Conservation (phyloP, 75 land plant genomes). For the Pseudotsuga menziesii region DNA sequence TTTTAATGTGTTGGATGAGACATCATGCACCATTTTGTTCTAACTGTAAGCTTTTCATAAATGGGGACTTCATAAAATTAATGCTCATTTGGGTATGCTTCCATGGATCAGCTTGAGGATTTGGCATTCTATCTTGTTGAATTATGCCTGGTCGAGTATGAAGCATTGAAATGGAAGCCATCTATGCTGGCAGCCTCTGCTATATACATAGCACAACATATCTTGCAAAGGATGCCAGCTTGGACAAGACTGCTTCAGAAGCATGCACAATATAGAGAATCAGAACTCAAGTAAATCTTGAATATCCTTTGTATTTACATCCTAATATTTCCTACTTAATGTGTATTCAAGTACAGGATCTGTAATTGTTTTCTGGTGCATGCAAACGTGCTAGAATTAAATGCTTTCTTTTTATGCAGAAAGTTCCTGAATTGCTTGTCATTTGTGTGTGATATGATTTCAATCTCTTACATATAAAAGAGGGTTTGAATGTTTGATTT, state of each 20-base stretch:
- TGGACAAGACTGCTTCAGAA: conserved; percentile 62
- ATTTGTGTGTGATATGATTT: neutral
- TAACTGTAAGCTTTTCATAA: too few species aligned
- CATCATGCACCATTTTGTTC: too few species aligned
- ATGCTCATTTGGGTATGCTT: too few species aligned
- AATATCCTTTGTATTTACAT: neutral
- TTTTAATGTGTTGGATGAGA: too few species aligned
- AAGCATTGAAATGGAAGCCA: conserved; percentile 55
- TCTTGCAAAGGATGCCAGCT: conserved; percentile 35
- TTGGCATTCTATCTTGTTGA: conserved; percentile 79
- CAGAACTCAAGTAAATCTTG: conserved; percentile 52
- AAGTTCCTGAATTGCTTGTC: neutral
- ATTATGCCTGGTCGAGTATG: conserved; percentile 76
- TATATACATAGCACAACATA: conserved; percentile 59
- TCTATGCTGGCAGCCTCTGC: conserved; percentile 80
- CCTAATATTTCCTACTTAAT: neutral
- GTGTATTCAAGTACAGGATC: neutral
- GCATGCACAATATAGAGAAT: conserved; percentile 67
- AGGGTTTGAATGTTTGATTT: neutral
- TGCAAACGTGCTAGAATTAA: neutral
- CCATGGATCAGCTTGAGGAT: conserved; percentile 51
- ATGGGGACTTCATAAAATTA: too few species aligned
- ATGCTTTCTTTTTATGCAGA: neutral
- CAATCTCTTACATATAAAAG: neutral
- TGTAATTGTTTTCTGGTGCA: neutral